Base-by-base conservation (phyloP, 176 grass and related monocot genomes). In the Lolium rigidum region DNA sequence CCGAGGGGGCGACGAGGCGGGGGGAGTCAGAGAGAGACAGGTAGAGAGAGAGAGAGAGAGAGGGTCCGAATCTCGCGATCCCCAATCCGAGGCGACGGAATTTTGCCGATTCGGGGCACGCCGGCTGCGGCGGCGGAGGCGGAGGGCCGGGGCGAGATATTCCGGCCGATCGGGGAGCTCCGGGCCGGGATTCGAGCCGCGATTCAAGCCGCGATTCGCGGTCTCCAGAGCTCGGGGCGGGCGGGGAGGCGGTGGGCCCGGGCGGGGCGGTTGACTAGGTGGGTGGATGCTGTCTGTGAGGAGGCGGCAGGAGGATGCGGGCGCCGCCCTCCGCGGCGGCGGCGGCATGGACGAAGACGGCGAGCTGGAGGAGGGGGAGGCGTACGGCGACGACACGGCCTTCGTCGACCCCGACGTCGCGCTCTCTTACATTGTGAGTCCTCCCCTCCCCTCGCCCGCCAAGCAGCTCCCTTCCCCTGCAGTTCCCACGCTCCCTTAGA, bases 361-460 rank as follows among this genome's bases (percentile, higher is more conserved):
- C 85, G 94, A 94, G 92, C 90, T 94, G 12, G 92, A 97, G 83
- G 94, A 97, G 85, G 94, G 92, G 64, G 95, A 94, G 76, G 95
- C 92, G 41, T 92, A 64, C 79, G 92, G 82, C 64, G 92, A 94
- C 10, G 77, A 87, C 17, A 84, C 84, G 13, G 74, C 88, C 74
- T 89, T 83, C 84, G 75, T 93, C 86, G 94, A 99, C 60, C 97
- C 97, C 9, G 94, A 99, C 86, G 67, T 93, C 44, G 66, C 90
- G 26, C 92, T 94, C 80, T 94, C 94, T 79, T 99, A 99, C 90
- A 96, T 99, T 84, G 97, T 99, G 89, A 96, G 97, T 82, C 70
- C 20, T 37, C 2, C 69, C 21, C n/a, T 12, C 12, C 0, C 54
- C 82, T 18, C 52, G 44, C 3, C 15, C 43, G 39, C 39, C 39